These are phyloP conservation scores for Arthrobotrys entomopaga DNA, from an alignment of 2,329 filamentous ascomycete genomes.

Conservation along the genomic window DNA sequence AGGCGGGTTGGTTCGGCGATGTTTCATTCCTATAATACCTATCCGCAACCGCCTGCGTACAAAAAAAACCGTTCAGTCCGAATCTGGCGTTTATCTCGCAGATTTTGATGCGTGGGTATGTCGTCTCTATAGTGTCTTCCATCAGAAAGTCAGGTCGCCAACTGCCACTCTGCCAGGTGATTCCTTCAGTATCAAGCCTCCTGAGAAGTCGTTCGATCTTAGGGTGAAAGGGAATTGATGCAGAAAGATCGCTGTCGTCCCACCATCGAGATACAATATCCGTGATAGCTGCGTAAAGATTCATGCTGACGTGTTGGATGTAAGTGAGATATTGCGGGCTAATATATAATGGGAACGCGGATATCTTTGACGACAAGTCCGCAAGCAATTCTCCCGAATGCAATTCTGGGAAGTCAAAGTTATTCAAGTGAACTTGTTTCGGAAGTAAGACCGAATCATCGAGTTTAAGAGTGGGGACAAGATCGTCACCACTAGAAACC, in stretches of 20 bases:
- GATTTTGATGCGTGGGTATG: conserved; percentile 58
- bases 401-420: conserved; percentile 59
- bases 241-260: conserved; percentile 51
- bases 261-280: conserved; percentile 64
- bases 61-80: conserved; percentile 62
- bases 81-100: conserved; percentile 64
- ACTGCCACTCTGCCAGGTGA: conserved; percentile 48
- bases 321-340: conserved; percentile 60
- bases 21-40: conserved; percentile 15
- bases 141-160: conserved; percentile 64
- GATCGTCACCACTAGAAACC: conserved; percentile 10
- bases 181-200: conserved; percentile 46
- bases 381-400: conserved; percentile 58
- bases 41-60: not conserved
- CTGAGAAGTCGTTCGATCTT: conserved; percentile 56
- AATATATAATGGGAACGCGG: conserved; percentile 60
- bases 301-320: conserved; percentile 60
- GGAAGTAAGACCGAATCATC: conserved; percentile 9
- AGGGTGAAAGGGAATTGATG: conserved; percentile 50
- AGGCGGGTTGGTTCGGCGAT: conserved; percentile 27
- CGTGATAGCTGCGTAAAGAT: conserved; percentile 60
- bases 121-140: conserved; percentile 45
- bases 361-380: not conserved
- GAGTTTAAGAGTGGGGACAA: not conserved
- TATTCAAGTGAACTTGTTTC: conserved; percentile 15